Evolutionary conservation across 768 basidiomycete genomes (phyloP).

Genomic region (Mycena pura): DNA sequence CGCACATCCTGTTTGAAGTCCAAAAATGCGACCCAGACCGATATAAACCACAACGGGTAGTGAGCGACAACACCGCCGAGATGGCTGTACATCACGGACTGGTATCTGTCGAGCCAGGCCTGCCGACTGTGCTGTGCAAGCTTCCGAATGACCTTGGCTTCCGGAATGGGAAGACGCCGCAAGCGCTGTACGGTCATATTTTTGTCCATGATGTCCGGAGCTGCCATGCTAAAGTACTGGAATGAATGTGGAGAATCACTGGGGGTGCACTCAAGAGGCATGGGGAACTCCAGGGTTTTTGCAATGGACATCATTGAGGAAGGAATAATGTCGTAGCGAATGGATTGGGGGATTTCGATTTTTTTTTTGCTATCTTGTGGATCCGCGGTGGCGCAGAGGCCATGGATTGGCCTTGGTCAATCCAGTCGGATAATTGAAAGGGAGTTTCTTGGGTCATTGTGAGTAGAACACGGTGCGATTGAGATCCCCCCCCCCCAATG

Average conservation of each 20-base stretch:
- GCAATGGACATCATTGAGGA: neutral
- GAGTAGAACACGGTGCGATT: too few species aligned
- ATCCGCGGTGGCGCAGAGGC: neutral
- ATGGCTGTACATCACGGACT: slow-evolving; percentile 6
- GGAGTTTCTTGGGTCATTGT: too few species aligned
- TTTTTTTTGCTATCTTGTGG: neutral
- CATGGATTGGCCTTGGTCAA: neutral
- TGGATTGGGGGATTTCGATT: neutral
- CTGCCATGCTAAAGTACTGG: neutral
- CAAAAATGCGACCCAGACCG: slow-evolving; percentile 4
- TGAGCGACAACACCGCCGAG: neutral
- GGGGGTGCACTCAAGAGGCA: neutral
- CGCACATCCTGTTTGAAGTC: slow-evolving; percentile 11
- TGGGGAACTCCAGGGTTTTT: neutral
- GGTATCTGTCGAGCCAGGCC: neutral
- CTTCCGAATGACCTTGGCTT: neutral
- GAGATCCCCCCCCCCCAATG: too few species aligned
- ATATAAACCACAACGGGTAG: slow-evolving; percentile 11
- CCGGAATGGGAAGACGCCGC: slow-evolving; percentile 7
- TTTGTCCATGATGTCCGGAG: neutral
- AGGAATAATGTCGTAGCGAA: neutral
- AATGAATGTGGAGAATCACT: neutral
- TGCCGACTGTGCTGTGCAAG: neutral
- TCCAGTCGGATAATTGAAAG: neutral
- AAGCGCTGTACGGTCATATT: neutral